Percentiles rank a stretch among this genome's conserved stretches.
phyloP scores from a whole-genome alignment of 1,284 basidiomycete genomes.

The Inonotus hispidus region DNA sequence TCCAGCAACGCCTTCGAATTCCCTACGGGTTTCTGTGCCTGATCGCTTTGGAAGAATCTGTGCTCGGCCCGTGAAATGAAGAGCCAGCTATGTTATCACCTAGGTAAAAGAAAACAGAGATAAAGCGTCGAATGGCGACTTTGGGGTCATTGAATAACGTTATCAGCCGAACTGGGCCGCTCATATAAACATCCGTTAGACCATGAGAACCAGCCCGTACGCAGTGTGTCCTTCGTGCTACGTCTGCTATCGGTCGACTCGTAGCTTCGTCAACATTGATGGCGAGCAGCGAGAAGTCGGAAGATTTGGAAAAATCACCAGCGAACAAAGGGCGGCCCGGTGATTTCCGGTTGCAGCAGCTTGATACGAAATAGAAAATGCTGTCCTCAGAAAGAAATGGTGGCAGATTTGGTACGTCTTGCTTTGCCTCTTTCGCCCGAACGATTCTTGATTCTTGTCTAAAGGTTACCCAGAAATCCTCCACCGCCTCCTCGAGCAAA shows the following conservation, averaged over 20 bases:
- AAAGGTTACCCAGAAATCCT: conserved; percentile 52
- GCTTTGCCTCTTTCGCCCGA: conserved; percentile 7
- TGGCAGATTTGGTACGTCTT: conserved; percentile 39
- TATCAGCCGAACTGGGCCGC: neutral
- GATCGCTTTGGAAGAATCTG: neutral
- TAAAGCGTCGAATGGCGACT: neutral
- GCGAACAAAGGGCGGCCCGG: conserved; percentile 1
- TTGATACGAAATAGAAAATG: conserved; percentile 39
- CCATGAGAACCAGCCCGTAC: no score
- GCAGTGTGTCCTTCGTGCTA: neutral
- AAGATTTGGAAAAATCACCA: neutral
- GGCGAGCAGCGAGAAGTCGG: neutral
- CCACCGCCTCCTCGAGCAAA: conserved; percentile 53
- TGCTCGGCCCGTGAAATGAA: neutral
- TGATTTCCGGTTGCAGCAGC: conserved; percentile 25
- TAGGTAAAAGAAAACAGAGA: neutral
- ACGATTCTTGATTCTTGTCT: neutral
- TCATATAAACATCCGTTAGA: no score
- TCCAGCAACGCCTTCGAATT: no score
- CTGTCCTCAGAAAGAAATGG: conserved; percentile 41
- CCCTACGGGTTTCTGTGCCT: no score
- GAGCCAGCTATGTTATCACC: neutral
- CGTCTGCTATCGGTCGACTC: neutral
- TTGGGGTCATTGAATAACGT: neutral
- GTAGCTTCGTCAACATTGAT: neutral